Base-by-base conservation (phyloP, 352 stramenopile genomes). In the Thalassiosira livingstoniorum region DNA sequence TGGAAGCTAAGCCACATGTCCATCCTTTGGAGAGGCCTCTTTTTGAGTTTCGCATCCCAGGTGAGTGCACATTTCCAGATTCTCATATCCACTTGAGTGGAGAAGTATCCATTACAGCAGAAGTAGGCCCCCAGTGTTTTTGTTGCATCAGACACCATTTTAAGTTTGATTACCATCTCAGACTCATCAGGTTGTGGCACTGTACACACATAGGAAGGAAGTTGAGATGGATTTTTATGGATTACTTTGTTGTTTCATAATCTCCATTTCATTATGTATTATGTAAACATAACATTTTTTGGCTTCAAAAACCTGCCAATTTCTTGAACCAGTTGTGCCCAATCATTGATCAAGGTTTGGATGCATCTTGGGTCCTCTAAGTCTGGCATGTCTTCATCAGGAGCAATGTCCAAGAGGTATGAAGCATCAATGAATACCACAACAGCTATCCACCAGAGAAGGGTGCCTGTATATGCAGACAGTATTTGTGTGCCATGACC, bases 221-320 rank as follows among this genome's bases (percentile, higher is more conserved):
- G 21, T 2, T 5, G 4, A 29, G 63, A 15, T 4, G 23, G 4
- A 25, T 10, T 27, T 58, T 15, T 10, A 60, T 7, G 3, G 3
- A 42, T 23, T 4, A 11, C 4, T n/a, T 45, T 57, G 13, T 35
- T 31, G 13, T 42, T 32, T 7, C 45, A 27, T 23, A 32, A 53
- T 4, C 62, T 43, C 13, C 63, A 68, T 7, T 25, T 54, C 11
- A 60, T 7, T 18, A 78, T 57, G n/a, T n/a, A n/a, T n/a, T n/a
- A n/a, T n/a, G 43, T 78, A 78, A 7, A 53, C 27, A 57, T 35
- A 78, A 27, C 42, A 78, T 21, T 78, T 70, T 1, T 42, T 29
- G 43, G 34, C 25, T 79, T 79, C 21, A 79, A 23, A 35, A 27
- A 27, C 13, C 43, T 43, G 2, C 58, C 69, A 2, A 43, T 70